Evolutionary conservation across 179 eudicot species (phyloP).

Genomic region (Actinidia arguta): DNA sequence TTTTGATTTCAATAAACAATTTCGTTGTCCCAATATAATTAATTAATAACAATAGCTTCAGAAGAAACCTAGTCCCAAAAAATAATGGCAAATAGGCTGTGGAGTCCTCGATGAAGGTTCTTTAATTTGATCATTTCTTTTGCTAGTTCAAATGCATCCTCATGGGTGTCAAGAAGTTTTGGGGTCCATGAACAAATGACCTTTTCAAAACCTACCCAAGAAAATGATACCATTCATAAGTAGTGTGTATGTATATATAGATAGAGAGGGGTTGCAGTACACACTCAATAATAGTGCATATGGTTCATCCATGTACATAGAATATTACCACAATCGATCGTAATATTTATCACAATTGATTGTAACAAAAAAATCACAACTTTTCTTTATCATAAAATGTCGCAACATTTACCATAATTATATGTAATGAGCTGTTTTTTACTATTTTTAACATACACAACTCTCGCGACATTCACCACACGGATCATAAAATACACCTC

Average conservation of each 20-base stretch:
- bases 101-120: not conserved
- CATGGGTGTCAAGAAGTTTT: not conserved
- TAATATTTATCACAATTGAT: no score
- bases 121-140: not conserved
- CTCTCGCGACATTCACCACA: no score
- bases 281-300: no score
- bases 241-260: no score
- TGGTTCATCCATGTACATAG: not conserved
- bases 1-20: slow-evolving; percentile 6
- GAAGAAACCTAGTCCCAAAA: not conserved
- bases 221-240: not conserved
- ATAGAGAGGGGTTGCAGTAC: no score
- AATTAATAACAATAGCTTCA: not conserved
- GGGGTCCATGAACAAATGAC: not conserved
- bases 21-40: slow-evolving; percentile 30
- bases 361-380: no score
- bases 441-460: no score
- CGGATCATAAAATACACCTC: no score
- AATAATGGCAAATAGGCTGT: not conserved
- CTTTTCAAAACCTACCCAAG: slow-evolving; percentile 1
- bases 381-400: no score
- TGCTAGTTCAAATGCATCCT: not conserved
- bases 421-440: no score
- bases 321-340: no score
- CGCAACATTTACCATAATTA: no score